Evolutionary conservation across 768 basidiomycete genomes (phyloP).

Genomic region (Naganishia onofrii): DNA sequence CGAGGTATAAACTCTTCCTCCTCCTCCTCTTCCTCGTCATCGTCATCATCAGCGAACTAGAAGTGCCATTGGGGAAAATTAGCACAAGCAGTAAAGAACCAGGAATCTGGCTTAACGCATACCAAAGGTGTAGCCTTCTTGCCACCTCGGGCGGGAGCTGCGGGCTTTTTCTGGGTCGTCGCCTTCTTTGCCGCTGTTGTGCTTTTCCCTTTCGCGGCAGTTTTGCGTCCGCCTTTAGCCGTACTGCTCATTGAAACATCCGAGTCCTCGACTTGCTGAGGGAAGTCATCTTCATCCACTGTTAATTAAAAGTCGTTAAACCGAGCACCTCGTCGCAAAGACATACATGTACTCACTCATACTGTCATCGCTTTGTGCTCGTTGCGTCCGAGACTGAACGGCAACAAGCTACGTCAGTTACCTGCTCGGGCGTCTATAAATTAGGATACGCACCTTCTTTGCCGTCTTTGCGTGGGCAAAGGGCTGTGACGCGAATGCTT

Average conservation of each 20-base stretch:
- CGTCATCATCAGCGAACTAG: constrained; percentile 41
- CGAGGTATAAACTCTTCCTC: constrained; percentile 46
- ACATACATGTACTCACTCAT: constrained; percentile 42
- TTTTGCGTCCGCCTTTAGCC: constrained; percentile 59
- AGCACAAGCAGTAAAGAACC: not conserved
- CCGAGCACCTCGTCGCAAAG: not conserved
- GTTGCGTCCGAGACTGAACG: not conserved
- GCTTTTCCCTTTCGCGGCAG: constrained; percentile 73
- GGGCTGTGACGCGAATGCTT: constrained; percentile 25
- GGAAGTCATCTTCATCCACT: constrained; percentile 32
- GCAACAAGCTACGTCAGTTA: not conserved
- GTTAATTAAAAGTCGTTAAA: not conserved
- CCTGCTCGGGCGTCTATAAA: not conserved
- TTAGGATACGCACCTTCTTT: constrained; percentile 33
- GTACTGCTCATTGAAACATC: constrained; percentile 24
- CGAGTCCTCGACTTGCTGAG: constrained; percentile 2
- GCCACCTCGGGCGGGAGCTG: constrained; percentile 39
- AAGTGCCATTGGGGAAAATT: not conserved
- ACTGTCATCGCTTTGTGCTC: constrained; percentile 47
- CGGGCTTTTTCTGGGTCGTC: constrained; percentile 46
- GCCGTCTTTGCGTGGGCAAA: constrained; percentile 51
- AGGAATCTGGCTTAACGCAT: constrained; percentile 18
- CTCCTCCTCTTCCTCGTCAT: constrained; percentile 41
- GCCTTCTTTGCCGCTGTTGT: constrained; percentile 27
- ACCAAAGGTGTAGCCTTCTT: constrained; percentile 47